These are phyloP conservation scores for Diplotaxis tenuifolia DNA, from an alignment of 345 rosid species.

Conservation along the genomic window DNA sequence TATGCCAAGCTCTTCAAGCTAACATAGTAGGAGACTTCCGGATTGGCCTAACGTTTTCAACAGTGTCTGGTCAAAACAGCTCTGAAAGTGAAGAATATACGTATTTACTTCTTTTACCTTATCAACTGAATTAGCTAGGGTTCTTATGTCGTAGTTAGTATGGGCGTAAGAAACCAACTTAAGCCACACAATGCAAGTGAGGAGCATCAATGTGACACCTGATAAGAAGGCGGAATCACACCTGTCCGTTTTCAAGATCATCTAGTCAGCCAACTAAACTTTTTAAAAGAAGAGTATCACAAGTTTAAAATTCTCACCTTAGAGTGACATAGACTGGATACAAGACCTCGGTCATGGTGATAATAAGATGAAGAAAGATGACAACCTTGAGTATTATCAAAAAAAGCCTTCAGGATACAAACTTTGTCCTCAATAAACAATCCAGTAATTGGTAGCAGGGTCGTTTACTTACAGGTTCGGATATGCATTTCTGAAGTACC, in stretches of 20 bases:
- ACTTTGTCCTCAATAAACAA: background rate
- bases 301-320: constrained; percentile 52
- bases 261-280: constrained; percentile 6
- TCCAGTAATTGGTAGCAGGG: background rate
- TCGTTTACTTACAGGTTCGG: constrained; percentile 61
- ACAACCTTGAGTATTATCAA: constrained; percentile 49
- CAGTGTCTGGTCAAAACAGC: constrained; percentile 12
- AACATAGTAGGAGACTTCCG: constrained; percentile 46
- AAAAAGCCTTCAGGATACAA: background rate
- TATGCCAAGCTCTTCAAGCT: constrained; percentile 77
- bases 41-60: constrained; percentile 46
- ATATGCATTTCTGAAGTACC: constrained; percentile 51
- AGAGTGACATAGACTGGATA: constrained; percentile 86
- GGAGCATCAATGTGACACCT: constrained; percentile 85
- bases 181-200: constrained; percentile 95
- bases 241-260: constrained; percentile 50
- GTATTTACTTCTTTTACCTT: constrained; percentile 62
- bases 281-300: background rate
- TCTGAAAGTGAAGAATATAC: no score
- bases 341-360: constrained; percentile 59
- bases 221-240: constrained; percentile 87
- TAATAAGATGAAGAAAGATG: constrained; percentile 62
- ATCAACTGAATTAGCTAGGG: constrained; percentile 52
- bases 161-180: constrained; percentile 95
- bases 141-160: constrained; percentile 81